Evolutionary conservation across 495 filamentous ascomycete genomes (phyloP).

Genomic region (Penicillium longicatenatum): DNA sequence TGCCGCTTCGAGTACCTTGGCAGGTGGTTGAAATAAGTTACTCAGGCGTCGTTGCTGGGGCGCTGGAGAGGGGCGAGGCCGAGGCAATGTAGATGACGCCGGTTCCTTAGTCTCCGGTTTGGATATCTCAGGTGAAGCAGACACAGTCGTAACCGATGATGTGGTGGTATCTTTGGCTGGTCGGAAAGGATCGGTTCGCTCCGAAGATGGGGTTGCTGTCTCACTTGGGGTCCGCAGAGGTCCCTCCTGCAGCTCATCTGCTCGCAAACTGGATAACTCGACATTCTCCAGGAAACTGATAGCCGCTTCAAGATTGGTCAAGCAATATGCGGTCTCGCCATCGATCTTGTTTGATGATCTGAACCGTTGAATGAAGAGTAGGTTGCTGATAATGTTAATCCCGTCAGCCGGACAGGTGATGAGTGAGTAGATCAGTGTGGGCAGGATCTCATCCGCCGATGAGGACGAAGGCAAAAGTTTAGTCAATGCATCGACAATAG

Average conservation of each 20-base stretch:
- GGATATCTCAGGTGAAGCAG: slow-evolving; percentile 36
- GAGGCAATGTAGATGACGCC: slow-evolving; percentile 43
- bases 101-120: slow-evolving; percentile 38
- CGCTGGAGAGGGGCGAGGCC: slow-evolving; percentile 41
- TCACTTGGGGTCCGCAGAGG: slow-evolving; percentile 57
- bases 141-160: slow-evolving; percentile 38
- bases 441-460: slow-evolving; percentile 94
- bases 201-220: slow-evolving; percentile 54
- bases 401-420: slow-evolving; percentile 87
- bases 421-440: slow-evolving; percentile 92
- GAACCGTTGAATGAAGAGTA: slow-evolving; percentile 92
- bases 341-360: slow-evolving; percentile 82
- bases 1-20: slow-evolving; percentile 76
- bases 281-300: slow-evolving; percentile 98
- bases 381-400: slow-evolving; percentile 88
- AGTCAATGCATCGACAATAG: slow-evolving; percentile 86
- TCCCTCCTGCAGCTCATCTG: slow-evolving; percentile 71
- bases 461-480: slow-evolving; percentile 79
- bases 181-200: slow-evolving; percentile 35
- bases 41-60: slow-evolving; percentile 69
- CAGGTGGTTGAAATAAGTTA: slow-evolving; percentile 79
- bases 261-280: slow-evolving; percentile 85
- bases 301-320: slow-evolving; percentile 94
- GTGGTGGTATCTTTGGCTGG: slow-evolving; percentile 29
- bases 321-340: slow-evolving; percentile 92